phyloP scores from a whole-genome alignment of 2,329 filamentous ascomycete species.

The Aspergillus amoenus region DNA sequence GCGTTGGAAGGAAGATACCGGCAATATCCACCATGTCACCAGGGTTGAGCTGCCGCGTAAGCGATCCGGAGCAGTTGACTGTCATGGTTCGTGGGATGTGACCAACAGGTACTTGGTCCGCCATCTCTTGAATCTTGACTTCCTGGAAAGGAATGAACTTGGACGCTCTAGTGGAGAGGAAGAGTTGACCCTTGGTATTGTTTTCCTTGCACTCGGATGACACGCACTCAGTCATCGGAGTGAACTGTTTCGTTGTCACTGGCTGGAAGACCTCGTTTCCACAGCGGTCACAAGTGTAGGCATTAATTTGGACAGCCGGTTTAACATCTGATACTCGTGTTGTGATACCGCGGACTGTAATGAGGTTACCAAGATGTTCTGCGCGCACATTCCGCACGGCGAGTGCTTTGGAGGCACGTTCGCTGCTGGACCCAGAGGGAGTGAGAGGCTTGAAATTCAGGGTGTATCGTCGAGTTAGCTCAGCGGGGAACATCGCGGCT shows the following conservation, averaged over 20 bases:
- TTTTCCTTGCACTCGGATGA: slow-evolving; percentile 88
- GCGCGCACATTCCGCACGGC: slow-evolving; percentile 93
- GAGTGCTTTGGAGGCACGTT: slow-evolving; percentile 61
- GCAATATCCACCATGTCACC: slow-evolving; percentile 93
- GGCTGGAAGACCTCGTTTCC: slow-evolving; percentile 98
- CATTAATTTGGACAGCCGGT: slow-evolving; percentile 94
- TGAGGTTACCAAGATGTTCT: slow-evolving; percentile 88
- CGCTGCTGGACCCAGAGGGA: slow-evolving; percentile 65
- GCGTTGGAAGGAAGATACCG: slow-evolving; percentile 93
- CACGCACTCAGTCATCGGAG: slow-evolving; percentile 80
- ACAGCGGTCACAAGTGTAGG: slow-evolving; percentile 95
- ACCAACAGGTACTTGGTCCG: slow-evolving; percentile 97
- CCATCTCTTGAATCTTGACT: slow-evolving; percentile 97
- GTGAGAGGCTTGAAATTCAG: slow-evolving; percentile 92
- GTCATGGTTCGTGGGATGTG: slow-evolving; percentile 94
- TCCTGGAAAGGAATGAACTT: slow-evolving; percentile 98
- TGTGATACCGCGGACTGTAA: slow-evolving; percentile 90
- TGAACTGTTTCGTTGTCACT: slow-evolving; percentile 84
- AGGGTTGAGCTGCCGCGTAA: slow-evolving; percentile 84
- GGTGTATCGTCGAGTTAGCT: slow-evolving; percentile 89
- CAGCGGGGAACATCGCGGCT: slow-evolving; percentile 81
- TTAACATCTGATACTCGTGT: slow-evolving; percentile 98
- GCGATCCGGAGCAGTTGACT: slow-evolving; percentile 80
- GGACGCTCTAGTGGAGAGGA: slow-evolving; percentile 90
- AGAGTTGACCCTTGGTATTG: slow-evolving; percentile 88